phyloP scores from a whole-genome alignment of 352 stramenopile genomes.

The Globisporangium carolinianum region DNA sequence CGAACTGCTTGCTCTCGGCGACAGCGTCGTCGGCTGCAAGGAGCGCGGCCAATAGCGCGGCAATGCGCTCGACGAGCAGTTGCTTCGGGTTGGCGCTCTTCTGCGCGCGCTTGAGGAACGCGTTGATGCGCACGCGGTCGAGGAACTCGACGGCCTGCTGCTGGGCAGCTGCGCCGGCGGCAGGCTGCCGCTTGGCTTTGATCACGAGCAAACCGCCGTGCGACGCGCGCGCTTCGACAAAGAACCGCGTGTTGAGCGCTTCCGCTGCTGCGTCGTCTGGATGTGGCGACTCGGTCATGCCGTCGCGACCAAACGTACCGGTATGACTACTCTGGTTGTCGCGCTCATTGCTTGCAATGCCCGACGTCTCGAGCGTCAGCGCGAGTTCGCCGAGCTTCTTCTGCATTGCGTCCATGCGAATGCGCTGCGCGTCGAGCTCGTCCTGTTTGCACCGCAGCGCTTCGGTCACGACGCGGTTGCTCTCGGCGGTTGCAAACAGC shows the following conservation, averaged over 20 bases:
- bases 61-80: slow-evolving; percentile 86
- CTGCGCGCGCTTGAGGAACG: slow-evolving; percentile 91
- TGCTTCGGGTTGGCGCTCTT: slow-evolving; percentile 92
- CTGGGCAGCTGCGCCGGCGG: slow-evolving; percentile 30
- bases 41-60: slow-evolving; percentile 68
- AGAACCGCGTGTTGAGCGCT: slow-evolving; percentile 72
- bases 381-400: slow-evolving; percentile 65
- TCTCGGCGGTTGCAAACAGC: slow-evolving; percentile 87
- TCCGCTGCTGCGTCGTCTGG: slow-evolving; percentile 55
- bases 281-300: slow-evolving; percentile 20
- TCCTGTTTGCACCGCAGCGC: slow-evolving; percentile 86
- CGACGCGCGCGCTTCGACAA: slow-evolving; percentile 74
- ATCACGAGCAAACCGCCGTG: slow-evolving; percentile 86
- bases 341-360: slow-evolving; percentile 15
- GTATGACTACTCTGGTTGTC: slow-evolving; percentile 20
- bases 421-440: slow-evolving; percentile 81
- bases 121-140: slow-evolving; percentile 85
- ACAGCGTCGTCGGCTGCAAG: slow-evolving; percentile 70
- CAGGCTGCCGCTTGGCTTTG: slow-evolving; percentile 88
- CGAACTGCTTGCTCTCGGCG: slow-evolving; percentile 38
- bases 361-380: slow-evolving; percentile 50
- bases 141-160: slow-evolving; percentile 84
- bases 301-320: slow-evolving; percentile 11
- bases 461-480: slow-evolving; percentile 90
- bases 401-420: slow-evolving; percentile 74